Base-by-base conservation (phyloP, 1,284 basidiomycete genomes). In the Tremellales sp. region DNA sequence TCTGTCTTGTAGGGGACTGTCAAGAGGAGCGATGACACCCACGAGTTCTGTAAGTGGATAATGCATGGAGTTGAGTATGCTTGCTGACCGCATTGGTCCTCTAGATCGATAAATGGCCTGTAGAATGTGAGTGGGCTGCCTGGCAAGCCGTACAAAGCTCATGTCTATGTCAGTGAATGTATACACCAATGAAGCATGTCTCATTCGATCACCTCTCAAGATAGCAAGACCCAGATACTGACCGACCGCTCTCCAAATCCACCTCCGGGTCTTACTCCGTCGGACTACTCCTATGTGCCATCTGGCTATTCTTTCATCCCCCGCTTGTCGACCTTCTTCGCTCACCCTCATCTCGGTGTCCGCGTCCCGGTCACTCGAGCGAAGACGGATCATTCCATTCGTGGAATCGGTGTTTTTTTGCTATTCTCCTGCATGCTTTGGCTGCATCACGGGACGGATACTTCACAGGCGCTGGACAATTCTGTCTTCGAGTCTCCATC, bases 11-110 rank as follows among this genome's bases (percentile, higher is more conserved):
- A 90, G 89, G 87, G 85, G 42, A 59, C 58, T 38, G 87, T 95
- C 81, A 95, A 94, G 78, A 80, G 86, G 60, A 81, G 82, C 47
- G 88, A 95, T 75, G 92, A 95, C 66, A 94, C 89, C 38, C 86
- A 86, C 74, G 92, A 94, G 59, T 97, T 97, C 73, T 97, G 91
- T 94, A 71, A 74, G 91, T 73, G 19, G 24, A 14, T 25, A 12
- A 9, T 29, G 18, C 8, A 26, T 25, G 13, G 14, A 13, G 6
- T 12, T n/a, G 31, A 7, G 21, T n/a, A 3, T 36, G 35, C 48
- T 54, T 31, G 57, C 54, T 43, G 41, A 40, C 34, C 10, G 6
- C 34, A 37, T 35, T 29, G 8, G 14, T 44, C 27, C 41, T 4
- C n/a, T 56, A 68, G 66, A 66, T 56, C 57, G 65, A 56, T 66